Evolutionary conservation across 768 basidiomycete species (phyloP).

Genomic region (Hypholoma sublateritium): DNA sequence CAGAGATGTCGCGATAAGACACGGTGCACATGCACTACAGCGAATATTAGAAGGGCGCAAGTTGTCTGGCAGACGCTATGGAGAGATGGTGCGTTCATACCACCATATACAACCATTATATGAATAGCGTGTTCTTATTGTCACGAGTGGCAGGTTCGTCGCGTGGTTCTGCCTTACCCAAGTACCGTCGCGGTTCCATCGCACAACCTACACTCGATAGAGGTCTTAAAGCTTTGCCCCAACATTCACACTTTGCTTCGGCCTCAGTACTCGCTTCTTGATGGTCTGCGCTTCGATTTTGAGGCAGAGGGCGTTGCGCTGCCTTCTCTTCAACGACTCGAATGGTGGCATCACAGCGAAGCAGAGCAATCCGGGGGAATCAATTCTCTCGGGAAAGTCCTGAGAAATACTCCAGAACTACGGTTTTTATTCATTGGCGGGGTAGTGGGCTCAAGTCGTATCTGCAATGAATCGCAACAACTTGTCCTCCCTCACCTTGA

Average conservation of each 20-base stretch:
- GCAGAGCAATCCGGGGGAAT: conserved; percentile 66
- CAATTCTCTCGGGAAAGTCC: conserved; percentile 55
- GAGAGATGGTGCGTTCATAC: conserved; percentile 27
- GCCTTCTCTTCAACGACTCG: conserved; percentile 56
- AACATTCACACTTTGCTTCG: conserved; percentile 56
- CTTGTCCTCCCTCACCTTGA: conserved; percentile 45
- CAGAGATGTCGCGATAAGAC: conserved; percentile 48
- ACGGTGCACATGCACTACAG: conserved; percentile 23
- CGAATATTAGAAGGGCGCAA: conserved; percentile 26
- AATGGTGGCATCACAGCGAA: conserved; percentile 64
- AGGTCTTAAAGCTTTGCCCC: conserved; percentile 49
- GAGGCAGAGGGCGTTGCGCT: conserved; percentile 46
- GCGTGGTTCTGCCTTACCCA: conserved; percentile 58
- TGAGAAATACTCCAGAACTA: conserved; percentile 52
- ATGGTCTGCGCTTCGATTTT: conserved; percentile 49
- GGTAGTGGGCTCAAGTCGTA: conserved; percentile 28
- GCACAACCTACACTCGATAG: conserved; percentile 34
- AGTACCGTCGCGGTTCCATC: conserved; percentile 43
- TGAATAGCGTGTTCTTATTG: conserved; percentile 4
- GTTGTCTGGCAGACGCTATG: conserved; percentile 22
- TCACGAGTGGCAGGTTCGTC: conserved; percentile 45
- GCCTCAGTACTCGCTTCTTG: conserved; percentile 30
- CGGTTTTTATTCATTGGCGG: conserved; percentile 60
- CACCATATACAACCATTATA: neutral
- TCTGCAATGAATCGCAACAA: conserved; percentile 20